A percentile compares a stretch with the other conserved stretches of the same genome.
phyloP scores from a whole-genome alignment of 345 rosid genomes.

The Angophora floribunda region DNA sequence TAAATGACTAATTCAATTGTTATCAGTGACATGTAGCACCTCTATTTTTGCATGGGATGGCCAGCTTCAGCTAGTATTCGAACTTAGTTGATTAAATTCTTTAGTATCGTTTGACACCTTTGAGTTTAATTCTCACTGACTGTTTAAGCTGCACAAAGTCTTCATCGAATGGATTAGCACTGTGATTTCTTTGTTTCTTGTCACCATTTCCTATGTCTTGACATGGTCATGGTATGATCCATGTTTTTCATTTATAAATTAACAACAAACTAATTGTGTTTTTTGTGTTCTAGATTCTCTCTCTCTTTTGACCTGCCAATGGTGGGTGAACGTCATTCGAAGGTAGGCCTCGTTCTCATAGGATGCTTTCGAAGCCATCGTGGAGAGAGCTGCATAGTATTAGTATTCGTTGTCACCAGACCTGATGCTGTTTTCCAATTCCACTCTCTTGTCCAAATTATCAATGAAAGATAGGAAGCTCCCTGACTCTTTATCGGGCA shows the following conservation, averaged over 20 bases:
- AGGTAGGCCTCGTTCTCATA: constrained; percentile 57
- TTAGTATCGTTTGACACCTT: neutral
- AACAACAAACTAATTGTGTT: too few species aligned
- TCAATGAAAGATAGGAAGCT: constrained; percentile 30
- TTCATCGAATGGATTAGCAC: neutral
- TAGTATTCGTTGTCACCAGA: constrained; percentile 29
- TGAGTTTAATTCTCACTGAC: neutral
- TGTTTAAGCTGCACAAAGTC: neutral
- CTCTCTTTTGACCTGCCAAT: constrained; percentile 45
- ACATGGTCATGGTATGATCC: too few species aligned
- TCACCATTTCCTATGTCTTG: neutral
- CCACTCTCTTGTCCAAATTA: constrained; percentile 31
- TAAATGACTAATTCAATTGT: neutral
- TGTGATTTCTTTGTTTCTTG: neutral
- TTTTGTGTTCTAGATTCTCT: neutral
- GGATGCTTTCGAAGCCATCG: constrained; percentile 58
- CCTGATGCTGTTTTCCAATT: constrained; percentile 27
- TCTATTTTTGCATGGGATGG: neutral
- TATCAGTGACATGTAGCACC: neutral
- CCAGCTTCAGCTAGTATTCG: neutral
- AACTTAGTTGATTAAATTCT: neutral
- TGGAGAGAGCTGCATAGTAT: constrained; percentile 42
- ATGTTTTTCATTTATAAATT: neutral
- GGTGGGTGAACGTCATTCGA: constrained; percentile 12
- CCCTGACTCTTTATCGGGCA: constrained; percentile 31